phyloP scores from a whole-genome alignment of 257 asterid genomes.

The Nicotiana tabacum region DNA sequence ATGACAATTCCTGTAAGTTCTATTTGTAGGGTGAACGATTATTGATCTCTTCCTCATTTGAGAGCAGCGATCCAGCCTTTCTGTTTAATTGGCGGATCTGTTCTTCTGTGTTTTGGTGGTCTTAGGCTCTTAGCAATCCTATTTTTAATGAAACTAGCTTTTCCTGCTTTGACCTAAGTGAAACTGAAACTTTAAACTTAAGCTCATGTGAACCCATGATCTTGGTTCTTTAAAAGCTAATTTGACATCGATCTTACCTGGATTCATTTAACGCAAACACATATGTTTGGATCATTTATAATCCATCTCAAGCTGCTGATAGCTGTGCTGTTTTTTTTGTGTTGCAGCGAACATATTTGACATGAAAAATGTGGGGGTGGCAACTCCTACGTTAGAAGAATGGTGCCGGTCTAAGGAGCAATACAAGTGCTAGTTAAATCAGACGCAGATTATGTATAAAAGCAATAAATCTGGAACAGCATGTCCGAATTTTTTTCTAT shows the following conservation, averaged over 20 bases:
- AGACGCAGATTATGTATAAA: background rate
- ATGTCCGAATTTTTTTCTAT: background rate
- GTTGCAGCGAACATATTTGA: conserved; percentile 57
- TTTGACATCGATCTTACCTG: background rate
- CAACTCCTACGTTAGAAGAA: conserved; percentile 54
- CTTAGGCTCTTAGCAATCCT: background rate
- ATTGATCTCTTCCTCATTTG: background rate
- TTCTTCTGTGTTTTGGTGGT: background rate
- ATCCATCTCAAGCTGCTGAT: background rate
- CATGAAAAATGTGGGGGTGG: conserved; percentile 70
- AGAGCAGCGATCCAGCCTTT: background rate
- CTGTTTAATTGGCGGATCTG: background rate
- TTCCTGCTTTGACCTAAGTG: too few species aligned
- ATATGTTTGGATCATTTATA: background rate
- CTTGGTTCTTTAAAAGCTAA: background rate
- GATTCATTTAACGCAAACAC: background rate
- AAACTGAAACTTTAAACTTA: background rate
- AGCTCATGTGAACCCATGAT: background rate
- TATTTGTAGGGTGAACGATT: background rate
- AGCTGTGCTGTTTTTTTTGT: background rate
- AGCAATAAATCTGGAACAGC: too few species aligned
- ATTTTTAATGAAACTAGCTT: too few species aligned
- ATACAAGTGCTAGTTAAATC: background rate
- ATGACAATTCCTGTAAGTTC: background rate
- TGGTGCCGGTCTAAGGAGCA: conserved; percentile 36